phyloP scores from a whole-genome alignment of 257 asterid genomes.

The Lycium ferocissimum region DNA sequence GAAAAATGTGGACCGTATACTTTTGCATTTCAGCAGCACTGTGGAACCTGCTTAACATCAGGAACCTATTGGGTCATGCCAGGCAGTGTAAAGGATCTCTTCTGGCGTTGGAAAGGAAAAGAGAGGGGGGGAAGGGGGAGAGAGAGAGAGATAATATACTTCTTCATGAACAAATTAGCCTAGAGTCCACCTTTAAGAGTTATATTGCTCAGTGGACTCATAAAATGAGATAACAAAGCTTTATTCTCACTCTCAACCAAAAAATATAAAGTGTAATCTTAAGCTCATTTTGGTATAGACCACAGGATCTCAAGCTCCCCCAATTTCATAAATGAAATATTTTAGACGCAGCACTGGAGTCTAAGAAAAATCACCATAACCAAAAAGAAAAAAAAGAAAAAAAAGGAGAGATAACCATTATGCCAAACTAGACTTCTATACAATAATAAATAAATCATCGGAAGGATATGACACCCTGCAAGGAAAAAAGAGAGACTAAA shows the following conservation, averaged over 20 bases:
- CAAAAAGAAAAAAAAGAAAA: neutral
- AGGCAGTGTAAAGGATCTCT: neutral
- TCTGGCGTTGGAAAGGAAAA: neutral
- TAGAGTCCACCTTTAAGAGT: neutral
- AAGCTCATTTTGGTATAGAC: slow-evolving; percentile 9
- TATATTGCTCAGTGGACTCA: neutral
- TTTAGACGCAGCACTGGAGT: neutral
- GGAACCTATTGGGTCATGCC: neutral
- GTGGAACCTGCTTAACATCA: neutral
- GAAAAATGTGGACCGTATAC: neutral
- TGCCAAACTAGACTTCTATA: neutral
- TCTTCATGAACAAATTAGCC: slow-evolving; percentile 6
- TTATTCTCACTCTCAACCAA: slow-evolving; percentile 7
- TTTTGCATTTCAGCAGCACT: neutral
- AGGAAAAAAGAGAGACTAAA: neutral
- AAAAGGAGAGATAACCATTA: neutral
- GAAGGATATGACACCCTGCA: neutral
- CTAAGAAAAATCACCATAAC: neutral
- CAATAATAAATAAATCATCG: neutral
- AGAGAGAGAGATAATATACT: neutral
- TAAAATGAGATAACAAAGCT: neutral
- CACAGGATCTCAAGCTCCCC: neutral
- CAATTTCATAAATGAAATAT: neutral
- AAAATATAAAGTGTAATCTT: neutral
- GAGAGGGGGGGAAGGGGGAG: neutral